Evolutionary conservation across 495 filamentous ascomycete species (phyloP).

Genomic region (Penicillium ochrochloron): DNA sequence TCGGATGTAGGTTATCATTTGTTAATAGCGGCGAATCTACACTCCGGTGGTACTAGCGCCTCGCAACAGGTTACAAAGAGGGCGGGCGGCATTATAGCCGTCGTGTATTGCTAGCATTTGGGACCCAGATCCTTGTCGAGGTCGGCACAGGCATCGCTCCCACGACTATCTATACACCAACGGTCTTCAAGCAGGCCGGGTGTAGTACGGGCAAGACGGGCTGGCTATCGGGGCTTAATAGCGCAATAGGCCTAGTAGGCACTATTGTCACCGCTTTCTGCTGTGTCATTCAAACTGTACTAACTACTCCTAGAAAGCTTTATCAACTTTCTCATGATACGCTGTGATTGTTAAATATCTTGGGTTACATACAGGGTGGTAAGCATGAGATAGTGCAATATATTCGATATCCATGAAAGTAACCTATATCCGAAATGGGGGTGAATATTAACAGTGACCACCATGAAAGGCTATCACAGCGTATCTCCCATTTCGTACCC

Average conservation of each 20-base stretch:
- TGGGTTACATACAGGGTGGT: not conserved
- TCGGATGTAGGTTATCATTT: not conserved
- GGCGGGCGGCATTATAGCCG: not conserved
- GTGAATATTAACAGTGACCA: conserved; percentile 37
- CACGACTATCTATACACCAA: not conserved
- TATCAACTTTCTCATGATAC: not conserved
- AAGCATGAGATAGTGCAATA: not conserved
- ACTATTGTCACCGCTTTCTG: not conserved
- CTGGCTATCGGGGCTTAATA: not conserved
- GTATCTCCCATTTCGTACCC: conserved; percentile 91
- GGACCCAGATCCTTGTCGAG: not conserved
- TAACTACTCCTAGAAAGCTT: too few species aligned
- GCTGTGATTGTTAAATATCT: not conserved
- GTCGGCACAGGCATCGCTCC: not conserved
- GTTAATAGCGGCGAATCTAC: too few species aligned
- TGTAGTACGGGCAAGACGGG: not conserved
- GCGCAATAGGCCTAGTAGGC: not conserved
- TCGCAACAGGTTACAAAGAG: not conserved
- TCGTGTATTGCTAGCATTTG: not conserved
- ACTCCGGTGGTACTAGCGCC: not conserved
- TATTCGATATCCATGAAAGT: not conserved
- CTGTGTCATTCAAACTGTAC: too few species aligned
- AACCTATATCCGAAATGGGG: not conserved
- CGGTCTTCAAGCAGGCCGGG: not conserved
- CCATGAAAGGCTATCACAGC: conserved; percentile 80